These are phyloP conservation scores for Botrytis medusae DNA, from an alignment of 2,329 filamentous ascomycete genomes.

Conservation along the genomic window DNA sequence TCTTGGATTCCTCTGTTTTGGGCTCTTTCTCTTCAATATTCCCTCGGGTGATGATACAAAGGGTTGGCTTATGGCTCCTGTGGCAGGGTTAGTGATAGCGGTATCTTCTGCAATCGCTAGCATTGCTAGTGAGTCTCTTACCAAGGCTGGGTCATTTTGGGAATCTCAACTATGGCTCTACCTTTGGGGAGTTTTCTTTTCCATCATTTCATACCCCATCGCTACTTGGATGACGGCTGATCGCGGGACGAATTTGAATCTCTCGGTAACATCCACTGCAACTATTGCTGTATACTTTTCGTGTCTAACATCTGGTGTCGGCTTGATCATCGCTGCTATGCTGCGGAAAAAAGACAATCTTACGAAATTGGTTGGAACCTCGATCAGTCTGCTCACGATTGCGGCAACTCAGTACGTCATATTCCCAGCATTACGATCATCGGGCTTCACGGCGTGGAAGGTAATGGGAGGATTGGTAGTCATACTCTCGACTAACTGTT, in stretches of 20 bases:
- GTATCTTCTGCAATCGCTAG: conserved; percentile 30
- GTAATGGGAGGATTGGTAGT: conserved; percentile 30
- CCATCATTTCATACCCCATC: conserved; percentile 17
- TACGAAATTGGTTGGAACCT: conserved; percentile 30
- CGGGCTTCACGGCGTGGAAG: conserved; percentile 26
- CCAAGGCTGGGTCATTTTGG: conserved; percentile 33
- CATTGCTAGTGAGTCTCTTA: conserved; percentile 30
- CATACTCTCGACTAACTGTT: conserved; percentile 26
- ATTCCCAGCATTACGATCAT: conserved; percentile 25
- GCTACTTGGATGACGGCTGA: conserved; percentile 4
- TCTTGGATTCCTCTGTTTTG: conserved; percentile 28
- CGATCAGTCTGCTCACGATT: conserved; percentile 27
- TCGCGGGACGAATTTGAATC: not conserved
- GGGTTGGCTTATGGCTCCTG: conserved; percentile 29
- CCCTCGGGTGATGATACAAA: conserved; percentile 14
- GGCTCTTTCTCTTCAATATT: conserved; percentile 30
- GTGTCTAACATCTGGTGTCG: conserved; percentile 16
- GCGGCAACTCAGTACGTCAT: conserved; percentile 29
- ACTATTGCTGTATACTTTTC: conserved; percentile 19
- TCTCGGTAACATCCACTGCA: conserved; percentile 2
- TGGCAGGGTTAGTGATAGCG: conserved; percentile 29
- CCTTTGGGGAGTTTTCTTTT: conserved; percentile 29
- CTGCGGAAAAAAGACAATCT: conserved; percentile 31
- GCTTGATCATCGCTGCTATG: conserved; percentile 29
- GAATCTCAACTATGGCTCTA: conserved; percentile 30